Percentiles rank a stretch among this genome's conserved stretches.
Conservation (phyloP, 2,329 filamentous ascomycete genomes). For the Xylaria sp. region DNA sequence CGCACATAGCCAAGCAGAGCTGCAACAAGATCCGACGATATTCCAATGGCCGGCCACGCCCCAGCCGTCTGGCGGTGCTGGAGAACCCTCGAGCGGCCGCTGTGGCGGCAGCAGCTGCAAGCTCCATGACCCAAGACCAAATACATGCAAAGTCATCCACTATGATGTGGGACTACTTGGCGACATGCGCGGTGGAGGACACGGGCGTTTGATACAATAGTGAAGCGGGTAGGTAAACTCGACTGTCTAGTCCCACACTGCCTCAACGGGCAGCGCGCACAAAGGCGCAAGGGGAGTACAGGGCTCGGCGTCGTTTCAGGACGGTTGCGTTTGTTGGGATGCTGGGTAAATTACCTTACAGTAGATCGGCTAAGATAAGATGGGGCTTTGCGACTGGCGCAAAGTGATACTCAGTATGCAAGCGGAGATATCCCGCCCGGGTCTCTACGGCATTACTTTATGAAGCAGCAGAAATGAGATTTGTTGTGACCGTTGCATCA, state of each 20-base stretch:
- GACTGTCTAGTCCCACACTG: slow-evolving; percentile 1
- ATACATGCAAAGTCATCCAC: slow-evolving; percentile 41
- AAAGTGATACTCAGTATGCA: neutral
- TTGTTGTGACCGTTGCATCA: slow-evolving; percentile 19
- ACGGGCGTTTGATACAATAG: slow-evolving; percentile 4
- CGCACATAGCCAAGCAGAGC: slow-evolving; percentile 47
- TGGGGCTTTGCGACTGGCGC: slow-evolving; percentile 5
- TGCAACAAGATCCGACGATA: slow-evolving; percentile 48
- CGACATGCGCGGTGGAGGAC: slow-evolving; percentile 31
- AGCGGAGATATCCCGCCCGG: slow-evolving; percentile 3
- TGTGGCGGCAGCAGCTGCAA: slow-evolving; percentile 30
- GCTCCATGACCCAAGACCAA: slow-evolving; percentile 38
- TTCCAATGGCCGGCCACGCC: slow-evolving; percentile 46
- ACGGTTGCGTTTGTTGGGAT: slow-evolving; percentile 12
- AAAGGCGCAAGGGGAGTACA: slow-evolving; percentile 1
- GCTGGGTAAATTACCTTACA: slow-evolving; percentile 12
- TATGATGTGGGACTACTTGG: slow-evolving; percentile 39
- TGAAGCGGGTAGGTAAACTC: slow-evolving; percentile 2
- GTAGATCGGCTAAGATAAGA: slow-evolving; percentile 9
- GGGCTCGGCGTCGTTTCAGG: slow-evolving; percentile 12
- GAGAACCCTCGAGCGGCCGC: slow-evolving; percentile 44
- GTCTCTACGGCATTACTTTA: slow-evolving; percentile 1
- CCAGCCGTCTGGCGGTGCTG: slow-evolving; percentile 45
- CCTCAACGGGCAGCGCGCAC: slow-evolving; percentile 15
- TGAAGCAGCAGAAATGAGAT: slow-evolving; percentile 18